Evolutionary conservation across 2,329 filamentous ascomycete genomes (phyloP).

Genomic region (Lomentospora prolificans): DNA sequence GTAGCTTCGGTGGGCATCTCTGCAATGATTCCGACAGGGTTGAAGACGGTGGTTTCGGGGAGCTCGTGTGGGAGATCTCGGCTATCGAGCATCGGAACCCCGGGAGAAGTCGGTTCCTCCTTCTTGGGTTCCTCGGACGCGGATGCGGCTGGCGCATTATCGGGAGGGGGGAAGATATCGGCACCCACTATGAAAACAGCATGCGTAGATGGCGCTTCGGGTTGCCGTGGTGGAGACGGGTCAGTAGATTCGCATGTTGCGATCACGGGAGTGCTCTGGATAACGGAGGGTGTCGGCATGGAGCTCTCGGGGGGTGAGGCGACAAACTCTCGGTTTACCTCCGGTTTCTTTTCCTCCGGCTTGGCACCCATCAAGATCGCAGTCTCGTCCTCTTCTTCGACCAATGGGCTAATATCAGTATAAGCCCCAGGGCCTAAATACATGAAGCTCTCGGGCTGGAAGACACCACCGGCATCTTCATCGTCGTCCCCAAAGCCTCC

Average conservation of each 20-base stretch:
- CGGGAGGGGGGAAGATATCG: neutral
- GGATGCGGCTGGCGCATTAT: neutral
- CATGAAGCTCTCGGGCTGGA: conserved; percentile 43
- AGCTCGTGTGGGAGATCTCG: conserved; percentile 23
- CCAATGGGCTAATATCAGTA: conserved; percentile 33
- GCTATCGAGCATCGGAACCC: conserved; percentile 24
- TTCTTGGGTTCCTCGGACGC: neutral
- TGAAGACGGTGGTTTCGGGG: conserved; percentile 19
- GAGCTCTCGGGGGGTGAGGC: conserved; percentile 3
- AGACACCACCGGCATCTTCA: conserved; percentile 28
- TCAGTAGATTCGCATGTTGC: neutral
- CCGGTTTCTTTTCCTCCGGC: neutral
- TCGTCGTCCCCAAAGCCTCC: conserved; percentile 17
- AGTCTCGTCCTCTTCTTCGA: conserved; percentile 27
- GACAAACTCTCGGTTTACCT: neutral
- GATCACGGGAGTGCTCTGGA: neutral
- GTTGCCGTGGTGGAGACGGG: neutral
- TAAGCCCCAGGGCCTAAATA: conserved; percentile 38
- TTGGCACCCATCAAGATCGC: neutral
- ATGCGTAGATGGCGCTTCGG: neutral
- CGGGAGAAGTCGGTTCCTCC: conserved; percentile 9
- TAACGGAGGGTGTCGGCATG: neutral
- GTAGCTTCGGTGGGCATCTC: conserved; percentile 38
- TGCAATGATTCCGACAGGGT: conserved; percentile 34
- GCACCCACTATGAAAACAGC: neutral